Evolutionary conservation across 2,329 filamentous ascomycete genomes (phyloP).

Genomic region (Aspergillaceae sp.): DNA sequence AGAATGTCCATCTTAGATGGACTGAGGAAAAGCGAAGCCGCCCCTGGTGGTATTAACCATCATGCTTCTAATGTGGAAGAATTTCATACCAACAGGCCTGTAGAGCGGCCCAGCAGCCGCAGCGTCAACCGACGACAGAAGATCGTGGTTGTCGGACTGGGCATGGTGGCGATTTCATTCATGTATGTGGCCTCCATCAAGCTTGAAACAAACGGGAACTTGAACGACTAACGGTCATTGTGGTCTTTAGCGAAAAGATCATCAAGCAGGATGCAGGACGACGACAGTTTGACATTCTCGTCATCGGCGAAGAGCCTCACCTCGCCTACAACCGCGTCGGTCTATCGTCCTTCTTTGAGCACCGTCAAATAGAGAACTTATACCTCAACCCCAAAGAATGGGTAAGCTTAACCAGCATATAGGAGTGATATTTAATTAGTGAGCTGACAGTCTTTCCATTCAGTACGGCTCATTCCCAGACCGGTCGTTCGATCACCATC

Average conservation of each 20-base stretch:
- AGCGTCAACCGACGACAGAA: conserved; percentile 42
- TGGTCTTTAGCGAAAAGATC: conserved; percentile 65
- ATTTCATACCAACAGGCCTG: conserved; percentile 1
- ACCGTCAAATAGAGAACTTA: conserved; percentile 75
- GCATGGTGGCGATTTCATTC: conserved; percentile 86
- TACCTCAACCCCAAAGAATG: conserved; percentile 80
- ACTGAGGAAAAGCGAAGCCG: conserved; percentile 15
- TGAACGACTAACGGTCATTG: too few relatives aligned
- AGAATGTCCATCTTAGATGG: conserved; percentile 25
- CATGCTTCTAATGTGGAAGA: conserved; percentile 3
- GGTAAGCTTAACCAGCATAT: conserved; percentile 40
- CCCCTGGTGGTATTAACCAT: conserved; percentile 13
- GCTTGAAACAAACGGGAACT: too few relatives aligned
- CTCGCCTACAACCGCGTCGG: conserved; percentile 88
- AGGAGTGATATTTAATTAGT: too few relatives aligned
- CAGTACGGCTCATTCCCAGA: conserved; percentile 60
- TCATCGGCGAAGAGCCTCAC: conserved; percentile 81
- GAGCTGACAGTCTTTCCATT: too few relatives aligned
- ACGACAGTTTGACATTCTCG: conserved; percentile 69
- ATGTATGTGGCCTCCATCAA: conserved; percentile 52
- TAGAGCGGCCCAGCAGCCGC: not conserved
- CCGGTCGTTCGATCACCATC: conserved; percentile 62
- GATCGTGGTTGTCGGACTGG: conserved; percentile 75
- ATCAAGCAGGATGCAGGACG: conserved; percentile 71
- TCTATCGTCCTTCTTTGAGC: conserved; percentile 79